Evolutionary conservation across 495 filamentous ascomycete species (phyloP), one percentile per base, ranked within the genome.

Genomic region (Aspergillus cavernicola): DNA sequence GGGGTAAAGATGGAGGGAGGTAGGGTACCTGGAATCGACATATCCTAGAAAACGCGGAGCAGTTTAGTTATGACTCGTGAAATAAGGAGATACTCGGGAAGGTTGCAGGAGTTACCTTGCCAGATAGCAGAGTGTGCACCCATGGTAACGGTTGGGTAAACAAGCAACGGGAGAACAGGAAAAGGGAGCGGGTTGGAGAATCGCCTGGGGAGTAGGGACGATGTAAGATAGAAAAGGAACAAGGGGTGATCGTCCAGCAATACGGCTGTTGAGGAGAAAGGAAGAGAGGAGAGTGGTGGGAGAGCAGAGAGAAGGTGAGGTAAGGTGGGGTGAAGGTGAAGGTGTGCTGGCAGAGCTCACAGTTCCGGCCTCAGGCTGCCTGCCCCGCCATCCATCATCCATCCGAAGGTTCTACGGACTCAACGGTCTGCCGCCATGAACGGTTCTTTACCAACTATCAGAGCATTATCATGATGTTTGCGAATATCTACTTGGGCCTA

Each of bases 21-120:
- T 29, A 55, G 50, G 39, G 66, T 82, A 87, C 84, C 82, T 86
- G 55, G 77, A 71, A 72, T 86, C 83, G 62, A 86, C 75, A 66
- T 86, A 88, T 66, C 76, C 85, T 88, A 36, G 24, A 31, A 40
- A 29, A n/a, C n/a, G n/a, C n/a, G n/a, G n/a, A 45, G 42, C 37
- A 57, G 37, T 35, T 67, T 56, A 68, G 66, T 56, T 49, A 46
- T 2, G 1, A 22, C 16, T 6, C 4, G 12, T 24, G 22, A 13
- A 20, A n/a, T 35, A 49, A 38, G 8, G 6, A 7, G 13, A 15
- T 15, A 15, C n/a, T 8, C 7, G 11, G 35, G 33, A 36, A 18
- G 6, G 20, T 40, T 43, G 49, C 26, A 48, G 35, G 19, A 12
- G n/a, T 28, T 68, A 85, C 82, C 77, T 75, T 85, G 80, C 80